Percentiles rank a stretch among this genome's conserved stretches.
Conservation (phyloP, 2,329 filamentous ascomycete species). For the Cyphellophora attinorum region DNA sequence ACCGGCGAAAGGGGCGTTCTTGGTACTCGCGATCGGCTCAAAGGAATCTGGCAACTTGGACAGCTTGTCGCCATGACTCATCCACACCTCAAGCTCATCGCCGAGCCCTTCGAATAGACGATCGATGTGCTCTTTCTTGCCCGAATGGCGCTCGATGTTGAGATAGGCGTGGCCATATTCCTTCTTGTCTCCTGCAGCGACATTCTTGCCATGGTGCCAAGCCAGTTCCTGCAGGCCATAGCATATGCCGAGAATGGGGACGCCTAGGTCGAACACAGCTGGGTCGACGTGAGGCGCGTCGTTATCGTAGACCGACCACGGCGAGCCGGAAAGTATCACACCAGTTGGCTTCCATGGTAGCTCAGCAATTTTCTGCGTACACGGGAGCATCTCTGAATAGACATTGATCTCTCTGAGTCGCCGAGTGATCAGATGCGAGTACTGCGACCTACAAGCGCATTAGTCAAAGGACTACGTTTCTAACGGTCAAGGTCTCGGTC, state of each 20-base stretch:
- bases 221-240: conserved; percentile 63
- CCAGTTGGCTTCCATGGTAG: conserved; percentile 73
- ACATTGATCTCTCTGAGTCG: conserved; percentile 69
- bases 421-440: conserved; percentile 64
- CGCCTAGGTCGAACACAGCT: conserved; percentile 64
- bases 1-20: conserved; percentile 68
- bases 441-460: conserved; percentile 52
- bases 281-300: conserved; percentile 73
- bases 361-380: conserved; percentile 70
- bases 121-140: conserved; percentile 56
- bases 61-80: conserved; percentile 87
- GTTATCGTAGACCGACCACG: conserved; percentile 71
- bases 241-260: conserved; percentile 54
- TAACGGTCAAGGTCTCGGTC: too few species aligned
- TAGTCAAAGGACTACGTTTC: too few species aligned
- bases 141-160: conserved; percentile 47
- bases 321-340: conserved; percentile 66
- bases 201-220: conserved; percentile 58
- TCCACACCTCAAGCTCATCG: conserved; percentile 64
- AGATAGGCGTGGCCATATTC: conserved; percentile 66
- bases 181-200: conserved; percentile 55
- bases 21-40: conserved; percentile 61
- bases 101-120: conserved; percentile 68
- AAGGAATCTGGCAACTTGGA: conserved; percentile 64
- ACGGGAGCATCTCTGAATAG: conserved; percentile 81